These are phyloP conservation scores for Hypocrella siamensis DNA, from an alignment of 2,329 filamentous ascomycete species.

Conservation along the genomic window DNA sequence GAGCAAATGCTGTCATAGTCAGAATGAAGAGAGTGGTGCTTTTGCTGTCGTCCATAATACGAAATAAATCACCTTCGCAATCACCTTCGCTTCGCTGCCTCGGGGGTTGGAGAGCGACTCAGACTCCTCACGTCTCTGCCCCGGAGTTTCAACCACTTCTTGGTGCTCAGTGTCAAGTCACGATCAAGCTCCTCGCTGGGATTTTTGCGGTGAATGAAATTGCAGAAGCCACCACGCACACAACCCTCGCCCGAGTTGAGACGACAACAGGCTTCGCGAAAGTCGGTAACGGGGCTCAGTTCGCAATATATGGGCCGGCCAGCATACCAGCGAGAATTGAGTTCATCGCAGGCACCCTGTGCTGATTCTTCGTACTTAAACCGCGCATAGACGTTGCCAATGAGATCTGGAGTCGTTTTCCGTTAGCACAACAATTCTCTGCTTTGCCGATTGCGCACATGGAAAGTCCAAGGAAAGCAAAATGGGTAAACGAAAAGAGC, in stretches of 20 bases:
- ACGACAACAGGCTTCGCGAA: constrained; percentile 91
- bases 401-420: constrained; percentile 56
- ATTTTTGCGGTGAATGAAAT: constrained; percentile 98
- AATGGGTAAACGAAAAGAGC: background rate
- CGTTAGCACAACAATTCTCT: constrained; percentile 9
- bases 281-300: constrained; percentile 90
- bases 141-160: constrained; percentile 86
- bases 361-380: constrained; percentile 99
- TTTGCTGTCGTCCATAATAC: no score
- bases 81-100: constrained; percentile 49
- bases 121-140: constrained; percentile 74
- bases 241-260: constrained; percentile 92
- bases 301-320: constrained; percentile 97
- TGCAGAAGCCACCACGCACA: constrained; percentile 92
- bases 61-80: constrained; percentile 18
- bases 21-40: no score
- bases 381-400: constrained; percentile 96
- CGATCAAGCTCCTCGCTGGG: constrained; percentile 75
- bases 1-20: no score
- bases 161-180: constrained; percentile 75
- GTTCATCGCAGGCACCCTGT: constrained; percentile 80
- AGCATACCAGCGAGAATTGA: constrained; percentile 95
- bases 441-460: background rate
- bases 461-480: background rate
- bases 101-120: constrained; percentile 70